phyloP scores from a whole-genome alignment of 2,329 filamentous ascomycete genomes.

The Fusarium nygamai region DNA sequence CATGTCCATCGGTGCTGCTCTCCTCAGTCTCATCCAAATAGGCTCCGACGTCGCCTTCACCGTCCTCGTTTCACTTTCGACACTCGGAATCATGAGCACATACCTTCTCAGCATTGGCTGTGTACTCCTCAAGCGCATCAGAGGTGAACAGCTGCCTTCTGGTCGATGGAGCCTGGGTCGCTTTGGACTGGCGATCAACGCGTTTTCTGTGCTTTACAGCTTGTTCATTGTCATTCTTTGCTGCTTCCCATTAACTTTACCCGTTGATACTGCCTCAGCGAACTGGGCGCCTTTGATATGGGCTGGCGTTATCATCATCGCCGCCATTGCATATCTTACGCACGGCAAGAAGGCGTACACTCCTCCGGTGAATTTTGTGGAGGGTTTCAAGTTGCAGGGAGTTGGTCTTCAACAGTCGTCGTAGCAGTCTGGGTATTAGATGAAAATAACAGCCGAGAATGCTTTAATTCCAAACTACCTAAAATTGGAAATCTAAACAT shows the following conservation, averaged over 20 bases:
- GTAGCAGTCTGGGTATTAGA: neutral
- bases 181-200: constrained; percentile 18
- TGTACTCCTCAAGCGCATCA: constrained; percentile 21
- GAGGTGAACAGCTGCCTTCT: constrained; percentile 6
- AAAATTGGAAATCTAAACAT: too few species aligned
- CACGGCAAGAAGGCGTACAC: constrained; percentile 13
- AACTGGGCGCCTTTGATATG: constrained; percentile 29
- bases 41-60: constrained; percentile 23
- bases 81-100: constrained; percentile 21
- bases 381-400: constrained; percentile 12
- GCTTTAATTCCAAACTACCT: too few species aligned
- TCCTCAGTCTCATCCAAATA: constrained; percentile 16
- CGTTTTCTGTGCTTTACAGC: constrained; percentile 20
- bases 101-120: constrained; percentile 28
- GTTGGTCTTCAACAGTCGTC: constrained; percentile 12
- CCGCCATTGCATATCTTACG: neutral
- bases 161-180: constrained; percentile 19
- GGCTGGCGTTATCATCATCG: constrained; percentile 17
- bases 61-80: constrained; percentile 11
- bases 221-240: constrained; percentile 27
- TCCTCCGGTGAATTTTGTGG: constrained; percentile 21
- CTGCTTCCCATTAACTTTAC: constrained; percentile 10
- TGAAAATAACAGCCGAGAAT: too few species aligned
- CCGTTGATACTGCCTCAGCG: constrained; percentile 14
- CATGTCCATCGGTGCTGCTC: constrained; percentile 23